A percentile compares a stretch with the other conserved stretches of the same genome.
phyloP scores from a whole-genome alignment of 305 asterid genomes.

The Fraxinus velutina region DNA sequence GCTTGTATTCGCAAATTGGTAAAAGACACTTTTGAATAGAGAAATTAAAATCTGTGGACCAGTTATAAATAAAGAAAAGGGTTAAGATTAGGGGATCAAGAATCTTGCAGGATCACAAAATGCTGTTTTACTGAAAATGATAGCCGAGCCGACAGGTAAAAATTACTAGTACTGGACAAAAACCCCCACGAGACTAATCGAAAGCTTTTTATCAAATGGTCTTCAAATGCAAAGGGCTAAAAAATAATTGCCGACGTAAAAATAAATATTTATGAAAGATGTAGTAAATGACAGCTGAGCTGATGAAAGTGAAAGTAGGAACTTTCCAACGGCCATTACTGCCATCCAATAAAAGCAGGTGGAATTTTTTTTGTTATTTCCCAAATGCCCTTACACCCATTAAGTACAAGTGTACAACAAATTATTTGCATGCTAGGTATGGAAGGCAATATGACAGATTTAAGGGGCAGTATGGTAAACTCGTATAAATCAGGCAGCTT shows the following conservation, averaged over 20 bases:
- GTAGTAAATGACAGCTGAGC: constrained; percentile 25
- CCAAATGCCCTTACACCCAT: constrained; percentile 18
- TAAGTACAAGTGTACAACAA: background rate
- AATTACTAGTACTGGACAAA: constrained; percentile 29
- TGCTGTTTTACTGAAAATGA: constrained; percentile 41
- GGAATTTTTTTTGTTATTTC: constrained; percentile 21
- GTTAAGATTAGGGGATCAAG: constrained; percentile 45
- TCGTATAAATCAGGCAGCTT: constrained; percentile 25
- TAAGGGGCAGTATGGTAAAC: constrained; percentile 21
- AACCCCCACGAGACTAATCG: constrained; percentile 46
- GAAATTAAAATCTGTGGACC: constrained; percentile 42
- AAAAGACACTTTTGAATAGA: constrained; percentile 22
- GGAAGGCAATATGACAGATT: background rate
- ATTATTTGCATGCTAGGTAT: background rate
- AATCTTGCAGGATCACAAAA: constrained; percentile 64
- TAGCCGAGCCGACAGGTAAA: constrained; percentile 32
- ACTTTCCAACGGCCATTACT: constrained; percentile 32
- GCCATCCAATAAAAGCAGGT: constrained; percentile 27
- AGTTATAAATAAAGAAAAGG: constrained; percentile 37
- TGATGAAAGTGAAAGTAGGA: constrained; percentile 49
- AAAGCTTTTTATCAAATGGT: constrained; percentile 24
- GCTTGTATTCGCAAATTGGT: constrained; percentile 36
- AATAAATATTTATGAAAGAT: constrained; percentile 30
- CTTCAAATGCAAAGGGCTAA: constrained; percentile 21
- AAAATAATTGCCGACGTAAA: constrained; percentile 15